A percentile compares a stretch with the other conserved stretches of the same genome.
Evolutionary conservation across 306 rosid genomes (phyloP).

Genomic region (Alnus rubra): DNA sequence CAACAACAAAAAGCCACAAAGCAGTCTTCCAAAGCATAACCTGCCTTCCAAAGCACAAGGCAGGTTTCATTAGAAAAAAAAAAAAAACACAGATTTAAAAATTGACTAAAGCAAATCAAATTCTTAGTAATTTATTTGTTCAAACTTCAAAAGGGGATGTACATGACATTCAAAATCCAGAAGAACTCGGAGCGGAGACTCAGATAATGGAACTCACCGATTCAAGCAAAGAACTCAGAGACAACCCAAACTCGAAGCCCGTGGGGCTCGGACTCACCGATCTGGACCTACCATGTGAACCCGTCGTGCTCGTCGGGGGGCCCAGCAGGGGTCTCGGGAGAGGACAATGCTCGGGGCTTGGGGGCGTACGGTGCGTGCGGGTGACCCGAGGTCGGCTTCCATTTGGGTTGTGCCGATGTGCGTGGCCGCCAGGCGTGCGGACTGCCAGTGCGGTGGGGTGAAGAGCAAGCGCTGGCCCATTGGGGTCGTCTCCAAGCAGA

Average conservation of each 20-base stretch:
- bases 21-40: too few species aligned
- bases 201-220: constrained; percentile 64
- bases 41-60: too few species aligned
- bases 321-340: constrained; percentile 53
- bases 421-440: constrained; percentile 59
- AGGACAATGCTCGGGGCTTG: constrained; percentile 22
- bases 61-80: too few species aligned
- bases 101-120: too few species aligned
- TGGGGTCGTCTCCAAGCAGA: constrained; percentile 80
- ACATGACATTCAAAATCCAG: too few species aligned
- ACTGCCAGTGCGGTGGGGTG: constrained; percentile 59
- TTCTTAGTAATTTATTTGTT: constrained; percentile 20
- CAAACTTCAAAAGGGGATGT: too few species aligned
- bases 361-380: constrained; percentile 55
- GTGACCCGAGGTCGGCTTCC: constrained; percentile 60
- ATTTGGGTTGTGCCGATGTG: constrained; percentile 75
- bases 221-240: constrained; percentile 62
- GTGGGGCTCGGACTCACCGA: constrained; percentile 66
- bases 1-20: too few species aligned
- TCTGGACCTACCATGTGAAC: constrained; percentile 73
- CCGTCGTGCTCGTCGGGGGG: constrained; percentile 76
- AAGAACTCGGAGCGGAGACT: too few species aligned
- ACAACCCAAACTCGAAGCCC: constrained; percentile 14
- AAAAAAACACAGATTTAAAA: too few species aligned
- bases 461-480: constrained; percentile 95